Evolutionary conservation across 1,139 yeast genomes (phyloP), one percentile per base, ranked within the genome.

Genomic region (Saccharomyces hybrid): DNA sequence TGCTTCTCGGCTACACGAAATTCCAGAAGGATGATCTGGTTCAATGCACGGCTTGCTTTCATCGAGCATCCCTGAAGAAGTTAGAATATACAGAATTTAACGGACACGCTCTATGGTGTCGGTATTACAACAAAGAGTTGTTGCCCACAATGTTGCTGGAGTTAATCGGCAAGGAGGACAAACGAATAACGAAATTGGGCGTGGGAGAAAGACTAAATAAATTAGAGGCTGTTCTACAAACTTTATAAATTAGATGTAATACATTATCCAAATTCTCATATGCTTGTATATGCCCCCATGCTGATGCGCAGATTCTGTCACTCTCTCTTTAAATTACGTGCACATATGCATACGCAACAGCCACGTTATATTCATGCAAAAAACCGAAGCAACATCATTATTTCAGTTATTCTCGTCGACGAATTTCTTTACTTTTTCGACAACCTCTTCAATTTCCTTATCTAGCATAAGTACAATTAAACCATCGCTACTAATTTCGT

Each of bases 401-500:
- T 25, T 28, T 46, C 48, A 46, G 7, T 16, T 13, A 46, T 28
- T 28, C 9, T 52, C 48, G 11, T 59, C 62, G 4, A 69, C 69
- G 53, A 67, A 69, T 14, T 56, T 50, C 42, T 60, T 63, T n/a
- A 69, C 68, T 27, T 62, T 56, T 3, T 57, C 59, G n/a, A 66
- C 64, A 26, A 68, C 57, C 28, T 60, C 57, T 46, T 65, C 69
- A 41, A 61, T 57, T 9, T 65, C 66, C 28, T 66, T 66, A 53
- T 72, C 74, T 26, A 82, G 82, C 32, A 84, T 75, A 46, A 84
- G 75, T 46, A 84, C 83, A 55, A 84, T 84, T 56, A 84, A 70
- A 3, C 89, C 89, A 64, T 84, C 89, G 57, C 86, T 81, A 4
- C 87, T 87, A 6, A 83, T 86, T 62, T 84, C 88, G 63, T 84